Percentiles rank a stretch among this genome's conserved stretches.
Evolutionary conservation across 805 yeast genomes (phyloP).

Genomic region (Ogataea methylovora): DNA sequence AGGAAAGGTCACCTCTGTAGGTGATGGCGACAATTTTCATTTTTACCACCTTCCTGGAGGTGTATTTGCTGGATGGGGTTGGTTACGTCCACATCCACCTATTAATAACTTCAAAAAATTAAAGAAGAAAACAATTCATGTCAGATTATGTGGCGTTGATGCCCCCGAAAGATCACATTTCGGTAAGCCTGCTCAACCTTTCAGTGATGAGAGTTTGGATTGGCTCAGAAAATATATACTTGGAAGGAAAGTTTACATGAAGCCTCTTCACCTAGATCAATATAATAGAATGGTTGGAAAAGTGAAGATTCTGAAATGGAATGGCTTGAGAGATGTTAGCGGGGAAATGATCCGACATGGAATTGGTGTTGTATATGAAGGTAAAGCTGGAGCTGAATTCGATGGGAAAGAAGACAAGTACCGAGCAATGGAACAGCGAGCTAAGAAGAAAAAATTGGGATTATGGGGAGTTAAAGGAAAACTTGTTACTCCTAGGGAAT

Average conservation of each 20-base stretch:
- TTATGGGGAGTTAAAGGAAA: slow-evolving; percentile 55
- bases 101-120: slow-evolving; percentile 35
- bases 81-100: slow-evolving; percentile 66
- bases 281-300: slow-evolving; percentile 83
- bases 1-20: slow-evolving; percentile 84
- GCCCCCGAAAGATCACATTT: slow-evolving; percentile 96
- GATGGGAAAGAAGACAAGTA: slow-evolving; percentile 67
- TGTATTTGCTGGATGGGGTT: slow-evolving; percentile 81
- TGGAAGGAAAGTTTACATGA: slow-evolving; percentile 63
- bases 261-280: slow-evolving; percentile 80
- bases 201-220: slow-evolving; percentile 69
- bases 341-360: slow-evolving; percentile 82
- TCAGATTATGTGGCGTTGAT: slow-evolving; percentile 87
- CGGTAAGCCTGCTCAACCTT: slow-evolving; percentile 90
- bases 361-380: slow-evolving; percentile 82
- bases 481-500: slow-evolving; percentile 69
- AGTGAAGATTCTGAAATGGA: slow-evolving; percentile 51
- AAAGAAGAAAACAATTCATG: slow-evolving; percentile 64
- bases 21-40: slow-evolving; percentile 94
- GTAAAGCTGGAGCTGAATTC: slow-evolving; percentile 73
- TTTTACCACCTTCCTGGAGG: slow-evolving; percentile 96
- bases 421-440: slow-evolving; percentile 48
- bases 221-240: slow-evolving; percentile 67
- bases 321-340: slow-evolving; percentile 74
- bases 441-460: slow-evolving; percentile 53